Conservation (phyloP, 805 yeast genomes). For the Nakazawaea peltata region DNA sequence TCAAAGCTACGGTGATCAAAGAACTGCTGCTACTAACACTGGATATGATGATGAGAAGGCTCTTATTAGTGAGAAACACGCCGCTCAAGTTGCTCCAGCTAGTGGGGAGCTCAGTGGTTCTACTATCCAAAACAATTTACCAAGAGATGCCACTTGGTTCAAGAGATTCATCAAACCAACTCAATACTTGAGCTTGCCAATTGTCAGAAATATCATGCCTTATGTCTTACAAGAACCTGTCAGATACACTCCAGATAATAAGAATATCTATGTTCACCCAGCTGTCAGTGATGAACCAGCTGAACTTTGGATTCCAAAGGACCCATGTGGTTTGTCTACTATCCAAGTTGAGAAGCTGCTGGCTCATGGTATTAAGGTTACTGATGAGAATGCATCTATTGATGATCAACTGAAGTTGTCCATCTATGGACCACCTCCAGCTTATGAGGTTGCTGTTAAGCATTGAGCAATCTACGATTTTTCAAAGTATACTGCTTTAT, state of each 20-base stretch:
- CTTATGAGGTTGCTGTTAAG: constrained; percentile 44
- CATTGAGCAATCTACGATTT: constrained; percentile 15
- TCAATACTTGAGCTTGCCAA: constrained; percentile 28
- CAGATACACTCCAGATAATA: constrained; percentile 9
- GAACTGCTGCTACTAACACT: background rate
- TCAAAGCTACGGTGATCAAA: background rate
- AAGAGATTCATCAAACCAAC: constrained; percentile 37
- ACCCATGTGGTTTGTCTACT: constrained; percentile 57
- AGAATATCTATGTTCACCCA: constrained; percentile 46
- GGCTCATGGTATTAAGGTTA: constrained; percentile 44
- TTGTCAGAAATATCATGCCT: constrained; percentile 35
- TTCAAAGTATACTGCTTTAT: too few relatives aligned
- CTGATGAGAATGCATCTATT: constrained; percentile 48
- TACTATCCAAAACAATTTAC: constrained; percentile 8
- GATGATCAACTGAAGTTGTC: constrained; percentile 48
- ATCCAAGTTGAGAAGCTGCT: constrained; percentile 46
- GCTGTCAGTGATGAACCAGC: constrained; percentile 49
- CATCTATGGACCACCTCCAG: constrained; percentile 64
- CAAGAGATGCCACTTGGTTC: constrained; percentile 11
- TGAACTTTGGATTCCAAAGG: constrained; percentile 64
- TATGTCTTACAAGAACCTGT: constrained; percentile 16
- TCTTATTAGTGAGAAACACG: background rate
- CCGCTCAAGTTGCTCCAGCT: background rate
- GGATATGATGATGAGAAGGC: constrained; percentile 7
- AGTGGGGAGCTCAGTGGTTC: background rate